Evolutionary conservation across 352 stramenopile species (phyloP).

Genomic region (Globisporangium lucens): DNA sequence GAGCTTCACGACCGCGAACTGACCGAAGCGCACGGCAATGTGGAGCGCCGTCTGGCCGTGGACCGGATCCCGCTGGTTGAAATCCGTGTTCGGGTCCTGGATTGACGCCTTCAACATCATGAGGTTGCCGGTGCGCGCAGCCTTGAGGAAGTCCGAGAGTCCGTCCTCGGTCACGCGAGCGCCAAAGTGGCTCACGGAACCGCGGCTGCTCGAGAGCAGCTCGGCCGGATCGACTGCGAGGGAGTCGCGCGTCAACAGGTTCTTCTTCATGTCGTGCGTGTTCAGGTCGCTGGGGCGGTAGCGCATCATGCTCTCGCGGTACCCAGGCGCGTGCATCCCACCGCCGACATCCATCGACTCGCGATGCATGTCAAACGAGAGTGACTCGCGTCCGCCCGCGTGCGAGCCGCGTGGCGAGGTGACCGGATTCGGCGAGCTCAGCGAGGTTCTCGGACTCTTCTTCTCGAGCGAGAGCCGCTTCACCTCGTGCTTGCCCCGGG

Average conservation of each 20-base stretch:
- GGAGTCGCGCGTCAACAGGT: slow-evolving; percentile 52
- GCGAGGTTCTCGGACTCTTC: slow-evolving; percentile 15
- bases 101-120: slow-evolving; percentile 50
- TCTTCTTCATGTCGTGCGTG: slow-evolving; percentile 37
- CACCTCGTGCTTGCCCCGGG: slow-evolving; percentile 32
- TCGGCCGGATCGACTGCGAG: slow-evolving; percentile 30
- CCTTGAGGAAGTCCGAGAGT: slow-evolving; percentile 57
- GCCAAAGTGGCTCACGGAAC: slow-evolving; percentile 43
- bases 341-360: slow-evolving; percentile 10
- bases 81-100: slow-evolving; percentile 56
- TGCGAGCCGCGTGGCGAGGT: slow-evolving; percentile 14
- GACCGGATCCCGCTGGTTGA: slow-evolving; percentile 59
- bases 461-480: slow-evolving; percentile 33
- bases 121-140: slow-evolving; percentile 65
- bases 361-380: slow-evolving; percentile 16
- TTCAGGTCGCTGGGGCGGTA: slow-evolving; percentile 70
- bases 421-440: not conserved
- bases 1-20: slow-evolving; percentile 69
- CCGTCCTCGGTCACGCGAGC: slow-evolving; percentile 52
- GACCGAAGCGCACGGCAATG: slow-evolving; percentile 73
- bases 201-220: slow-evolving; percentile 27
- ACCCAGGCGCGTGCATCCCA: slow-evolving; percentile 9
- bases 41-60: slow-evolving; percentile 79
- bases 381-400: slow-evolving; percentile 7
- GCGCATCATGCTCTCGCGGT: slow-evolving; percentile 67